Base-by-base conservation (phyloP, 2,329 filamentous ascomycete species). In the Clarireedia sp. region DNA sequence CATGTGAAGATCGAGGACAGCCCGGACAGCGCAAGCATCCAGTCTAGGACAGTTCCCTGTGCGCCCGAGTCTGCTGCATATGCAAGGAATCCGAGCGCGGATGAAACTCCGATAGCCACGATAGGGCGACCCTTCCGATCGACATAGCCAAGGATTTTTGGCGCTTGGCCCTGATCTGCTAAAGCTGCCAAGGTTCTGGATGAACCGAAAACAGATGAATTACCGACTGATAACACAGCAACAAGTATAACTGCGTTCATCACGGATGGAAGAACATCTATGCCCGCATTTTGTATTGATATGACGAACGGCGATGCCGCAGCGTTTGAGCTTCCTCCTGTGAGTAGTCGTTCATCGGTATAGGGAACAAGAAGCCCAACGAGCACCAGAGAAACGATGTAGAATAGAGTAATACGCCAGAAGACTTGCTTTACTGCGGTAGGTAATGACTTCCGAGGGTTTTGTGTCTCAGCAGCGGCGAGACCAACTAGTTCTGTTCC, bases 1-100 rank as follows among this genome's bases (percentile, higher is more conserved):
- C 83, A 87, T 16, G 82, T 66, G 55, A 67, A 85, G 45, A 86
- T 75, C 21, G 80, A 76, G 12, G 78, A 78, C 1, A 86, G 75
- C 51, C 80, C 83, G 3, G 82, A 85, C 12, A 86, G 72, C 5
- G 83, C 79, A 24, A 81, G 76, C 2, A 87, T 76, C 83, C 83
- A 86, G 59, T 79, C 75, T 54, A 87, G 84, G 12, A 85, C 77
- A 0, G 72, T 68, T 4, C 70, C 66, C 1, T 75, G 66, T 57
- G 73, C 74, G 38, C 80, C 63, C 53, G 75, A 79, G 40, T 73
- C 79, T 2, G 83, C 69, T 2, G 74, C 64, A 21, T 78, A 80
- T 40, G 80, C 76, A 14, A 69, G 40, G 14, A 82, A 73, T 23
- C 78, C 69, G 1, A 72, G 54, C 3, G 60, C 6, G 3, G 60